phyloP scores from a whole-genome alignment of 768 basidiomycete species.

The Termitomyces sp. region DNA sequence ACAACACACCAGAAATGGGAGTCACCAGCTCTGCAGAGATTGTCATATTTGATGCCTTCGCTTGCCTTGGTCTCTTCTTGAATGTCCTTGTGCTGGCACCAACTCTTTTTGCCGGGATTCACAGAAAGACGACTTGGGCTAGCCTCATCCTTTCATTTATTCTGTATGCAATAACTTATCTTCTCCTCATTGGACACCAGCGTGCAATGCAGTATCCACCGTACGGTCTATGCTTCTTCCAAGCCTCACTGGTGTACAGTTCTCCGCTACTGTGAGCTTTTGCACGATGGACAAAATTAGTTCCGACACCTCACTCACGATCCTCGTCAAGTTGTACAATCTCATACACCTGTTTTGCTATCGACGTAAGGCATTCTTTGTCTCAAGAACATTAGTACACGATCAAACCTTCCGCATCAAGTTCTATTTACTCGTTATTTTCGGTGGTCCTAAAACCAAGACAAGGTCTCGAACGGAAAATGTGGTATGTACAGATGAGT shows the following conservation, averaged over 20 bases:
- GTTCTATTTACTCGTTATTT: background rate
- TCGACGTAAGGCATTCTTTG: background rate
- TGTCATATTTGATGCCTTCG: background rate
- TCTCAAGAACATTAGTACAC: background rate
- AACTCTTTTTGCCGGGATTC: background rate
- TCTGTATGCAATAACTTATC: background rate
- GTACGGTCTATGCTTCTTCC: background rate
- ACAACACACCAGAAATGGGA: background rate
- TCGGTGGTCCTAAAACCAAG: background rate
- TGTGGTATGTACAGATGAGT: background rate
- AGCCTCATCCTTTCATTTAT: background rate
- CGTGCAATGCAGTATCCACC: background rate
- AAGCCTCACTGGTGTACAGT: background rate
- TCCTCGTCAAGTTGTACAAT: background rate
- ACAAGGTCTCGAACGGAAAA: background rate
- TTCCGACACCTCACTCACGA: background rate
- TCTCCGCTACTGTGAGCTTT: background rate
- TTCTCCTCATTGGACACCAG: background rate
- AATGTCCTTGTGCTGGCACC: slow-evolving; percentile 2
- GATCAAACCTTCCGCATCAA: background rate
- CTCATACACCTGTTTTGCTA: background rate
- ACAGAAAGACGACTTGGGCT: background rate
- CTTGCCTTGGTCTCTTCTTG: background rate
- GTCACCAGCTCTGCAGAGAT: background rate
- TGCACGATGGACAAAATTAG: background rate